Conservation (phyloP, 2,329 filamentous ascomycete species). For the Pseudogymnoascus destructans region DNA sequence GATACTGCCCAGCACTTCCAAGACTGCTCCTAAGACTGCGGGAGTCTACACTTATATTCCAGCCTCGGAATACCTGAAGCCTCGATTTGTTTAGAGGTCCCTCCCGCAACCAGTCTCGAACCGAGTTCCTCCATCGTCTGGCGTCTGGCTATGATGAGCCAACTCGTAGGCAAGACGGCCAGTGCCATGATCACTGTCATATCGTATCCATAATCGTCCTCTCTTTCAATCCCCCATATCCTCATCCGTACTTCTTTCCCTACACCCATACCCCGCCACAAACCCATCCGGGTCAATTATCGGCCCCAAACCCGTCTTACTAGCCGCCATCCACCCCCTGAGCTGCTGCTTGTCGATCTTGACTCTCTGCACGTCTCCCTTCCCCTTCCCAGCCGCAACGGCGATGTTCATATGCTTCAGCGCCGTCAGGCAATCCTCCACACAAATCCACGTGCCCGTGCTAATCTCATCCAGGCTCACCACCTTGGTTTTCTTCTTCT, state of each 20-base stretch:
- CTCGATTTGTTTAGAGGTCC: background rate
- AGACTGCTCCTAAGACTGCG: background rate
- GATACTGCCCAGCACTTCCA: background rate
- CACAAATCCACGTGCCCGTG: conserved; percentile 66
- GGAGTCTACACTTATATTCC: background rate
- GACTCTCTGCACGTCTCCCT: conserved; percentile 33
- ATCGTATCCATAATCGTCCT: background rate
- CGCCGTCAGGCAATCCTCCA: conserved; percentile 69
- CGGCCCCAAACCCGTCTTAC: conserved; percentile 40
- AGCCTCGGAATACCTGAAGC: background rate
- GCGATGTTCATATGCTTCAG: conserved; percentile 69
- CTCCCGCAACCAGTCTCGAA: background rate
- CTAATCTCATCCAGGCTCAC: conserved; percentile 60
- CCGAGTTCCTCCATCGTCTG: background rate
- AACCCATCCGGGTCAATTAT: conserved; percentile 67
- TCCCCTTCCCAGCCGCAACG: conserved; percentile 39
- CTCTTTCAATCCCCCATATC: conserved; percentile 22
- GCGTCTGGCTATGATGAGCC: background rate
- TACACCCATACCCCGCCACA: conserved; percentile 49
- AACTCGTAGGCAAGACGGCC: background rate
- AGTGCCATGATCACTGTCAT: background rate
- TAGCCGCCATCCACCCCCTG: conserved; percentile 50
- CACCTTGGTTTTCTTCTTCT: conserved; percentile 28
- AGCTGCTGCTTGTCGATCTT: conserved; percentile 43
- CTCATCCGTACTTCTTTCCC: conserved; percentile 27